Conservation (phyloP, 2,329 filamentous ascomycete genomes). For the Trichoderma pleuroti region DNA sequence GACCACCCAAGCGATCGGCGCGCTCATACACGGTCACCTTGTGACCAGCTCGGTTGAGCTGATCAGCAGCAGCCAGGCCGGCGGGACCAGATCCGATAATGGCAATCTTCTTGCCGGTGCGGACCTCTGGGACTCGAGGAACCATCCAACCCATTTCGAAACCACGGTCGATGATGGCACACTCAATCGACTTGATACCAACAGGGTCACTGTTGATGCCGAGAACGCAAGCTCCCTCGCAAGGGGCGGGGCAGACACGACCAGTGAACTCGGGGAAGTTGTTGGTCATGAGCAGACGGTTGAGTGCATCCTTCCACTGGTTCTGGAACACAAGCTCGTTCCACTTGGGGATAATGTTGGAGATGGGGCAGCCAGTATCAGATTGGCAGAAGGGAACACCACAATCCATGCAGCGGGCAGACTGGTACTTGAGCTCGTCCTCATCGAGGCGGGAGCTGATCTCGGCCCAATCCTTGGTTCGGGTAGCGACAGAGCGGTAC, state of each 20-base stretch:
- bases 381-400: slow-evolving; percentile 98
- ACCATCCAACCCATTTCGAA: slow-evolving; percentile 99
- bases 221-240: slow-evolving; percentile 91
- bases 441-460: slow-evolving; percentile 82
- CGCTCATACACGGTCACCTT: slow-evolving; percentile 88
- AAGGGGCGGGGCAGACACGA: slow-evolving; percentile 93
- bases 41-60: slow-evolving; percentile 91
- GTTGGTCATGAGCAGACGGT: slow-evolving; percentile 91
- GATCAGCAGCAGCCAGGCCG: slow-evolving; percentile 85
- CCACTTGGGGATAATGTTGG: slow-evolving; percentile 97
- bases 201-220: slow-evolving; percentile 97
- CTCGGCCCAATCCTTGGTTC: slow-evolving; percentile 91
- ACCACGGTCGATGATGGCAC: slow-evolving; percentile 93
- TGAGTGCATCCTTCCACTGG: slow-evolving; percentile 88
- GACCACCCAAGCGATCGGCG: slow-evolving; percentile 81
- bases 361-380: slow-evolving; percentile 91
- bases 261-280: slow-evolving; percentile 99
- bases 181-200: slow-evolving; percentile 97
- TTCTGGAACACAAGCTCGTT: slow-evolving; percentile 75
- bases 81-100: slow-evolving; percentile 90
- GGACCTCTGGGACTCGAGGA: slow-evolving; percentile 70
- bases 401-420: slow-evolving; percentile 97
- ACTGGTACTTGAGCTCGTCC: slow-evolving; percentile 95
- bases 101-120: slow-evolving; percentile 83
- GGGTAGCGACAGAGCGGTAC: slow-evolving; percentile 78